Base-by-base conservation (phyloP, 805 yeast species). In the Ogataea neopini region DNA sequence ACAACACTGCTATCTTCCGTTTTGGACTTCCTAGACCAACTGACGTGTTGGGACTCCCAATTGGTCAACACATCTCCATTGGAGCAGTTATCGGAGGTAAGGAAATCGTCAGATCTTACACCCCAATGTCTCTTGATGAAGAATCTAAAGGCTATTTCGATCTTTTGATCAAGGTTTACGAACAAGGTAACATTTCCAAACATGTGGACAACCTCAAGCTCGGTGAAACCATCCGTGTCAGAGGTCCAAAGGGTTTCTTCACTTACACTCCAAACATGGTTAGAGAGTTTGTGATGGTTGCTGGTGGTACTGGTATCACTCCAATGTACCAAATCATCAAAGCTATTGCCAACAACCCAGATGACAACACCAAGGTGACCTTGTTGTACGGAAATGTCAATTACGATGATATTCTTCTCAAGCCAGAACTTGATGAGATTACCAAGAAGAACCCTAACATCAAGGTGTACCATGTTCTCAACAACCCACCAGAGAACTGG, bases 271-370 rank as follows among this genome's bases (percentile, higher is more conserved):
- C 95, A 57, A 88, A 87, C 70, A 82, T 85, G 83, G 83, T 79
- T 48, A 72, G 76, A 49, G 76, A 78, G 50, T 75, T 91, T 50
- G 89, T 86, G 45, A 91, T 91, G 97, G 83, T 92, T 56, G 96
- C 96, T 35, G 97, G 97, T 57, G 98, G 97, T 62, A 88, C 97
- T 32, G 97, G 97, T 66, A 86, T 90, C 61, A 86, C 97, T 6
- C 97, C 97, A 65, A 90, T 90, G 97, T 88, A 82, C 69, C 97
- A 90, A 73, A 84, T 90, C 57, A 81, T 91, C 57, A 86, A 87
- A 58, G 87, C 95, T 11, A 84, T 91, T 56, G 82, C 83, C 59
- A 71, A 74, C 48, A 81, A 91, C 64, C 92, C 95, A 19, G 71
- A 75, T 14, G 97, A 92, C 69, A 76, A 74, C 41, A 91, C 97